A percentile compares a stretch with the other conserved stretches of the same genome.
Evolutionary conservation across 2,329 filamentous ascomycete species (phyloP).

Genomic region (Clonostachys chloroleuca): DNA sequence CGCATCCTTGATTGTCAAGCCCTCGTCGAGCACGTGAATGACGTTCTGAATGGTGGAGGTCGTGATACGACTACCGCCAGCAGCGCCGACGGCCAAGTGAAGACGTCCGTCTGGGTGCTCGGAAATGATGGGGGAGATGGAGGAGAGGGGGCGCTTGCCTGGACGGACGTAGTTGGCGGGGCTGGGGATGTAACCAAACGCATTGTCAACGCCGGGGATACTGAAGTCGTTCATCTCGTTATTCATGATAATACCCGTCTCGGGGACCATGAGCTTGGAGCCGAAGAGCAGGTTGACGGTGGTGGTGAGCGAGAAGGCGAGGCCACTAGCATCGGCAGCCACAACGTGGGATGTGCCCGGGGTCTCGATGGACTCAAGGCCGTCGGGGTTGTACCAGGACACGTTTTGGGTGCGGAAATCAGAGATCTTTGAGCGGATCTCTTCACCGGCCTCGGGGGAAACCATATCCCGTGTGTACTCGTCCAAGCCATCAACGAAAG

Average conservation of each 20-base stretch:
- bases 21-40: slow-evolving; percentile 67
- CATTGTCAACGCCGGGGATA: slow-evolving; percentile 65
- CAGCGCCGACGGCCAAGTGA: slow-evolving; percentile 70
- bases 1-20: slow-evolving; percentile 56
- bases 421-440: slow-evolving; percentile 40
- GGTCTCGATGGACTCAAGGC: slow-evolving; percentile 48
- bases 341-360: slow-evolving; percentile 67
- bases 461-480: slow-evolving; percentile 61
- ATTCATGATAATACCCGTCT: slow-evolving; percentile 75
- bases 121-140: slow-evolving; percentile 73
- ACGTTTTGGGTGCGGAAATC: slow-evolving; percentile 30
- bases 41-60: slow-evolving; percentile 77
- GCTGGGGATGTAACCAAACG: slow-evolving; percentile 73
- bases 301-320: slow-evolving; percentile 74
- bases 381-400: slow-evolving; percentile 37
- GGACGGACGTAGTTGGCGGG: slow-evolving; percentile 72
- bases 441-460: slow-evolving; percentile 53
- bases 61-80: slow-evolving; percentile 81
- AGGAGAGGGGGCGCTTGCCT: slow-evolving; percentile 74
- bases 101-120: slow-evolving; percentile 65
- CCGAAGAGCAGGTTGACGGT: slow-evolving; percentile 82
- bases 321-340: slow-evolving; percentile 61
- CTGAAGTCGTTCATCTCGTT: slow-evolving; percentile 69
- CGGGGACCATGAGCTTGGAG: slow-evolving; percentile 69
- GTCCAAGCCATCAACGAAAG: slow-evolving; percentile 58